Evolutionary conservation across 164 flowering plant species (phyloP).

Genomic region (Piper longum): DNA sequence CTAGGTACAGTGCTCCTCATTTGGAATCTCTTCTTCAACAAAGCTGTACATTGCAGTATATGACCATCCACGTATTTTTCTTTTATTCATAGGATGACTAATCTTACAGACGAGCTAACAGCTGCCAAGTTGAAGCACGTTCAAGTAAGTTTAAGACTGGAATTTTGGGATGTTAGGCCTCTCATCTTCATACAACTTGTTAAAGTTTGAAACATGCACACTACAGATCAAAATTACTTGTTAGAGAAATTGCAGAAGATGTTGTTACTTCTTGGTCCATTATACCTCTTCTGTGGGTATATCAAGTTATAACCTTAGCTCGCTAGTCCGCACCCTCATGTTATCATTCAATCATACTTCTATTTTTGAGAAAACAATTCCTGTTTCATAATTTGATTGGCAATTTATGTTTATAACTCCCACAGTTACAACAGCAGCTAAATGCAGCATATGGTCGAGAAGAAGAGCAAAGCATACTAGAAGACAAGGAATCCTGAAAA

Average conservation of each 20-base stretch:
- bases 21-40: not conserved
- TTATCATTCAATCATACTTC: not conserved
- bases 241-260: too few relatives aligned
- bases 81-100: conserved; percentile 42
- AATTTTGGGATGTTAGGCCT: too few relatives aligned
- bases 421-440: conserved; percentile 62
- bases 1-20: conserved; percentile 33
- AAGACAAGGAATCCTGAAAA: conserved; percentile 4
- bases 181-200: too few relatives aligned
- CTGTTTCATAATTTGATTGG: not conserved
- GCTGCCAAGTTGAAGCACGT: conserved; percentile 47
- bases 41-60: not conserved
- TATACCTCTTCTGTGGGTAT: too few relatives aligned
- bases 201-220: too few relatives aligned
- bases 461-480: conserved; percentile 10
- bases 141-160: conserved; percentile 32
- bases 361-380: too few relatives aligned
- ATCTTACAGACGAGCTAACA: conserved; percentile 60
- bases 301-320: too few relatives aligned
- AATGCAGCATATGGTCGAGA: conserved; percentile 24
- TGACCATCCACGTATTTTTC: not conserved
- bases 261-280: too few relatives aligned
- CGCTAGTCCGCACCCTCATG: too few relatives aligned
- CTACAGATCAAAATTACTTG: too few relatives aligned
- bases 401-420: not conserved